These are phyloP conservation scores for Hyaloscypha finlandica DNA, from an alignment of 495 filamentous ascomycete genomes.

Conservation along the genomic window DNA sequence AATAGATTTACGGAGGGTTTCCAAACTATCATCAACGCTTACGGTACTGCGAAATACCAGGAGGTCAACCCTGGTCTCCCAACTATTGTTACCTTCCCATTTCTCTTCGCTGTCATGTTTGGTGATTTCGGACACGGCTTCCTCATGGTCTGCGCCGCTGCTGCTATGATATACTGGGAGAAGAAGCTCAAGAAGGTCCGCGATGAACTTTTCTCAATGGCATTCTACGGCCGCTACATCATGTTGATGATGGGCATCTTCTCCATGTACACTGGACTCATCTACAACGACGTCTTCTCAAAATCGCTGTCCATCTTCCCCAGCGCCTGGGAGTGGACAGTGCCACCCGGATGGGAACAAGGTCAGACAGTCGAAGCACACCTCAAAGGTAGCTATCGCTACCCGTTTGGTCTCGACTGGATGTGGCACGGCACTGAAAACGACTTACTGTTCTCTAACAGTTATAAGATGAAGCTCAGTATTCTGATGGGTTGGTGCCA, in stretches of 20 bases:
- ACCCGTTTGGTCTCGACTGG: conserved; percentile 97
- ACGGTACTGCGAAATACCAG: conserved; percentile 93
- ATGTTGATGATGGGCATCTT: conserved; percentile 97
- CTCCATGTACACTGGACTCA: conserved; percentile 93
- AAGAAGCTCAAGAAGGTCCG: conserved; percentile 86
- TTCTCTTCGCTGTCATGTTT: conserved; percentile 99
- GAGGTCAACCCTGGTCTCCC: conserved; percentile 96
- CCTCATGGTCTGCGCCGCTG: conserved; percentile 78
- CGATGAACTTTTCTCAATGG: conserved; percentile 95
- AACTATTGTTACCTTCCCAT: conserved; percentile 95
- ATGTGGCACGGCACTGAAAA: conserved; percentile 96
- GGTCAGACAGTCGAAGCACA: conserved; percentile 62
- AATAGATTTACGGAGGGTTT: conserved; percentile 98
- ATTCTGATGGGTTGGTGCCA: conserved; percentile 95
- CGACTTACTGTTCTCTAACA: conserved; percentile 90
- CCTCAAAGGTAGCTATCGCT: conserved; percentile 72
- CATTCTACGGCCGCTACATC: conserved; percentile 97
- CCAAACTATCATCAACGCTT: conserved; percentile 98
- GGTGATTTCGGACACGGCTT: conserved; percentile 92
- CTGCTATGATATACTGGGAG: conserved; percentile 95
- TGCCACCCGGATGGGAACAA: conserved; percentile 61
- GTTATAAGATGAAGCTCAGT: conserved; percentile 99
- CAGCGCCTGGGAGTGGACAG: conserved; percentile 79
- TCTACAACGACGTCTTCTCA: conserved; percentile 98
- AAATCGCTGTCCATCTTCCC: conserved; percentile 84